Evolutionary conservation across 805 yeast genomes (phyloP), one percentile per base, ranked within the genome.

Genomic region (Jamesozyma piceae): DNA sequence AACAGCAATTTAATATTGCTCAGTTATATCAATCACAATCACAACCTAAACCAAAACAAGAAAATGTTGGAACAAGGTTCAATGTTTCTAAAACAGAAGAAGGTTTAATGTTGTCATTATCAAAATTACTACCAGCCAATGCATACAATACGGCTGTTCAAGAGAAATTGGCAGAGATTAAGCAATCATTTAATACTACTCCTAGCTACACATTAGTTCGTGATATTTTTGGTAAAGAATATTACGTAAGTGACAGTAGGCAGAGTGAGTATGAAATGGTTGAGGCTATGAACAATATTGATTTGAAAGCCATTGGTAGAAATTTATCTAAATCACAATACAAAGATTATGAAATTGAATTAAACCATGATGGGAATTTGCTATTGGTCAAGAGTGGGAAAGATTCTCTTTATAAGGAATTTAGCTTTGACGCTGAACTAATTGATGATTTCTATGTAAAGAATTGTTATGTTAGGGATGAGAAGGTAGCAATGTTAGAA

Each of bases 141-240:
- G 46, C 42, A 44, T 49, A 57, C 44, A 51, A 46, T 10, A 21
- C 47, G 1, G 52, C 47, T 11, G 43, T 59, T 20, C 42, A 49
- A 30, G 21, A 40, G 2, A 41, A 49, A 21, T 20, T 55, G 4
- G 21, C 38, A 17, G 48, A 46, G 31, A 31, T 54, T 14, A 35
- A 36, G 19, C 11, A 35, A 17, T n/a, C 30, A 22, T 43, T 41
- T 21, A 30, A 45, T 26, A 39, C 50, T 32, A 17, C n/a, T 20
- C 61, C 62, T 18, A 43, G 33, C 11, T 58, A 56, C 41, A 51
- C 43, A 19, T 36, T 56, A 5, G 60, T 53, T 2, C 45, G 45
- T 8, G 62, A 58, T 37, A 34, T 51, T 10, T 54, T 52, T 36
- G 64, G 63, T 27, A 63, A 57, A 34, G 58, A 57, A 21, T 61